These are phyloP conservation scores for Penicillium psychrosexuale DNA, from an alignment of 2,329 filamentous ascomycete genomes.

Conservation along the genomic window DNA sequence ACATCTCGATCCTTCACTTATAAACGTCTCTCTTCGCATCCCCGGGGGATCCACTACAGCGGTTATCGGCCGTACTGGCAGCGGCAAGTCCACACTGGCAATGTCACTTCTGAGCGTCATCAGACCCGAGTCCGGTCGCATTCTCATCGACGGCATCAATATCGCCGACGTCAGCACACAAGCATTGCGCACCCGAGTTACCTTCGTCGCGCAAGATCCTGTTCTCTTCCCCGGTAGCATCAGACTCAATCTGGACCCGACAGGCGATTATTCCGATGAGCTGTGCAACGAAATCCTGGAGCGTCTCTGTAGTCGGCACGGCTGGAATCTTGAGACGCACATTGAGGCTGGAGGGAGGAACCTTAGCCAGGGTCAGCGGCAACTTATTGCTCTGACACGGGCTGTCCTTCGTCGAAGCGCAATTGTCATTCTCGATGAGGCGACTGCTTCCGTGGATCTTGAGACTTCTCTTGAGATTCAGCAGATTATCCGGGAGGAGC, in stretches of 20 bases:
- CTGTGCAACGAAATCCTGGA: constrained; percentile 54
- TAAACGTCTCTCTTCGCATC: constrained; percentile 66
- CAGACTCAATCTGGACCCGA: constrained; percentile 61
- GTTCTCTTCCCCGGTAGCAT: constrained; percentile 63
- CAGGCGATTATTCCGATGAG: constrained; percentile 54
- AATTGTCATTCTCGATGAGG: constrained; percentile 65
- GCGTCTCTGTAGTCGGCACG: constrained; percentile 54
- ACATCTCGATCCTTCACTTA: constrained; percentile 69
- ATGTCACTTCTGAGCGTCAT: constrained; percentile 58
- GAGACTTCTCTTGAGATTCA: constrained; percentile 54
- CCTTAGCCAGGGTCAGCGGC: constrained; percentile 62
- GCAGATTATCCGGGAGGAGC: constrained; percentile 36
- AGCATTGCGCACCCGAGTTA: constrained; percentile 59
- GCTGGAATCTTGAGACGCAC: constrained; percentile 55
- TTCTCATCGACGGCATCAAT: constrained; percentile 60
- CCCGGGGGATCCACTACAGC: constrained; percentile 75
- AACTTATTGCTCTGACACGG: constrained; percentile 62
- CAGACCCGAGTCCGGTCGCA: constrained; percentile 53
- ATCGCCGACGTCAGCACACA: constrained; percentile 59
- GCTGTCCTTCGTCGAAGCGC: constrained; percentile 60
- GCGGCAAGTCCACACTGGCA: constrained; percentile 76
- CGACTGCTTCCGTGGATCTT: constrained; percentile 62
- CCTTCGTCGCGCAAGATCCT: constrained; percentile 66
- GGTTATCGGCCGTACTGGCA: constrained; percentile 74
- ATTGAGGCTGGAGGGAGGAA: constrained; percentile 62